These are phyloP conservation scores for Leccinum rimulosum DNA, from an alignment of 768 basidiomycete genomes.

Conservation along the genomic window DNA sequence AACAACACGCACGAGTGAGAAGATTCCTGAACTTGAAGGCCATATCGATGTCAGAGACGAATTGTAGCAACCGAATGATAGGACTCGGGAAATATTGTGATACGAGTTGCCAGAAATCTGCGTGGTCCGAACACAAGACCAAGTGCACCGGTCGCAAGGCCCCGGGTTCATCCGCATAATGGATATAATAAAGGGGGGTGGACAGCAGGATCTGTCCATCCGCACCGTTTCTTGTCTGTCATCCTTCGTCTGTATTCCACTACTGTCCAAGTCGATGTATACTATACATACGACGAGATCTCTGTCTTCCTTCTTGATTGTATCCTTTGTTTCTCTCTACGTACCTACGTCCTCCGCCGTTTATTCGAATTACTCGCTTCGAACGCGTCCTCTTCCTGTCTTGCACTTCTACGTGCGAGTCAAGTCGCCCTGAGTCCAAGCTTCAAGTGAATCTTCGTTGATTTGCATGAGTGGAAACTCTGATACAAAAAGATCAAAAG, in stretches of 20 bases:
- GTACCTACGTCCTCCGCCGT: constrained; percentile 35
- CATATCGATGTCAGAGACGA: no score
- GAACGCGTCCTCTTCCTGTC: constrained; percentile 62
- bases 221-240: background rate
- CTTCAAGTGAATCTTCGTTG: no score
- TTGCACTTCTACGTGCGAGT: constrained; percentile 41
- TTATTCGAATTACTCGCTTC: constrained; percentile 58
- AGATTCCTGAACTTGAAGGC: no score
- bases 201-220: constrained; percentile 6
- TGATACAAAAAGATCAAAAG: no score
- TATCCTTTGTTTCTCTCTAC: background rate
- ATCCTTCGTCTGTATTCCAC: background rate
- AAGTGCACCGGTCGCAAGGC: constrained; percentile 11
- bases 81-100: constrained; percentile 9
- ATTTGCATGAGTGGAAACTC: no score
- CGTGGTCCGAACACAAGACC: constrained; percentile 16
- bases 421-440: no score
- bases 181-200: background rate
- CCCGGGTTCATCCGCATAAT: background rate
- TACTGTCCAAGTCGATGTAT: constrained; percentile 2
- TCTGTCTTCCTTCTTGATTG: background rate
- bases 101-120: constrained; percentile 14
- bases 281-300: background rate
- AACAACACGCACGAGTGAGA: no score
- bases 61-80: no score